These are phyloP conservation scores for Ustilago curta DNA, from an alignment of 1,284 basidiomycete genomes.

Conservation along the genomic window DNA sequence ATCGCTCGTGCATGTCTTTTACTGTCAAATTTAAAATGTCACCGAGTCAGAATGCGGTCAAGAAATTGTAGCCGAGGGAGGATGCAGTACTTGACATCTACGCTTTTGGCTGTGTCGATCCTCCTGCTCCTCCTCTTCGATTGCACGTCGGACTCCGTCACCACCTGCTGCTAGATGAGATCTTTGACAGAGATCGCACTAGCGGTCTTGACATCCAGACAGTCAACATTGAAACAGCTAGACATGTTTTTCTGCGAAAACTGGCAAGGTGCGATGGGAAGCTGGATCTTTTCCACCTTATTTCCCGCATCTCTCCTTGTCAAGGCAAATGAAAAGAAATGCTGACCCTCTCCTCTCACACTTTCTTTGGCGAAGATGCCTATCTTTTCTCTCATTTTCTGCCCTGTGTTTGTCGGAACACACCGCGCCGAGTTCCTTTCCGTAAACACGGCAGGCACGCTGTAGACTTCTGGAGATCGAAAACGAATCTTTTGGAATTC, in stretches of 20 bases:
- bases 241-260: too few relatives aligned
- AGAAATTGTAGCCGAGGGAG: neutral
- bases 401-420: neutral
- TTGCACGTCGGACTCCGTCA: neutral
- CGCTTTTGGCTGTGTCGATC: neutral
- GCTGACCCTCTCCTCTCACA: neutral
- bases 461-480: neutral
- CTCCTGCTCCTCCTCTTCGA: neutral
- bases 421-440: neutral
- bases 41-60: neutral
- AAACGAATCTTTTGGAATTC: neutral
- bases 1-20: too few relatives aligned
- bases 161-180: too few relatives aligned
- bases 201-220: too few relatives aligned
- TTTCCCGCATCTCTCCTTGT: too few relatives aligned
- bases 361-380: neutral
- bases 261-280: too few relatives aligned
- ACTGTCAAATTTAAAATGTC: too few relatives aligned
- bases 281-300: too few relatives aligned
- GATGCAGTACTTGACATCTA: constrained; percentile 4
- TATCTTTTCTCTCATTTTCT: neutral
- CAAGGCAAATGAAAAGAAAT: too few relatives aligned
- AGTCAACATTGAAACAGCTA: too few relatives aligned
- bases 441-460: neutral
- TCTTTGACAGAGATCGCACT: too few relatives aligned